These are phyloP conservation scores for Botrytis byssoidea DNA, from an alignment of 2,329 filamentous ascomycete species.

Conservation along the genomic window DNA sequence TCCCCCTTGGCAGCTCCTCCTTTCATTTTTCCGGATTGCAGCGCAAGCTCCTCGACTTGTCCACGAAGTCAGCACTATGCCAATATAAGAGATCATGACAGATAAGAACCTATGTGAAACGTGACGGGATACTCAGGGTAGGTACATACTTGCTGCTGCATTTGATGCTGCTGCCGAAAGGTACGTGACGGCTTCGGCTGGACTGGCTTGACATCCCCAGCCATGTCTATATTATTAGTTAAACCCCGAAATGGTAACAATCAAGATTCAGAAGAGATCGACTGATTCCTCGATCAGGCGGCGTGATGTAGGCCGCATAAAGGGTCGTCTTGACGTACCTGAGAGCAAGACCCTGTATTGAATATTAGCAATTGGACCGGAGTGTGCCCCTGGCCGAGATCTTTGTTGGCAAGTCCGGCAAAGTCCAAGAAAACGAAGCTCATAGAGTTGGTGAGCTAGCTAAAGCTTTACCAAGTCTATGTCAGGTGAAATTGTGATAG, in stretches of 20 bases:
- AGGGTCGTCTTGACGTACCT: slow-evolving; percentile 54
- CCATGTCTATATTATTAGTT: slow-evolving; percentile 63
- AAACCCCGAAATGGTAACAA: slow-evolving; percentile 9
- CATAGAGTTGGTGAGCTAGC: slow-evolving; percentile 4
- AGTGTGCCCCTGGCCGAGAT: slow-evolving; percentile 8
- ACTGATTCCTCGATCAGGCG: slow-evolving; percentile 7
- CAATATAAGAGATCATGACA: slow-evolving; percentile 7
- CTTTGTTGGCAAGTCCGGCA: slow-evolving; percentile 12
- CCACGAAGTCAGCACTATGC: slow-evolving; percentile 20
- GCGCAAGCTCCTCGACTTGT: slow-evolving; percentile 72
- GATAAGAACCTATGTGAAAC: neutral
- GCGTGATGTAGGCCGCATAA: slow-evolving; percentile 24
- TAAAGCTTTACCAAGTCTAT: slow-evolving; percentile 1
- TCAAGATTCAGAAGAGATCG: slow-evolving; percentile 1
- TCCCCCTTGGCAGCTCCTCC: slow-evolving; percentile 95
- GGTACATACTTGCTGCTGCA: slow-evolving; percentile 60
- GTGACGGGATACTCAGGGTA: neutral
- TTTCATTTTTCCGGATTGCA: slow-evolving; percentile 85
- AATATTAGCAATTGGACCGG: slow-evolving; percentile 16
- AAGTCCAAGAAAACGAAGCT: neutral
- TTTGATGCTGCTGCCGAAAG: slow-evolving; percentile 88
- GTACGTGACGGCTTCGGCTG: slow-evolving; percentile 73
- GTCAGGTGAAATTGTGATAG: neutral
- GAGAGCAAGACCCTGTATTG: slow-evolving; percentile 67
- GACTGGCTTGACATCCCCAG: slow-evolving; percentile 80